phyloP scores from a whole-genome alignment of 306 rosid species.

The Gastrolobium villosum region DNA sequence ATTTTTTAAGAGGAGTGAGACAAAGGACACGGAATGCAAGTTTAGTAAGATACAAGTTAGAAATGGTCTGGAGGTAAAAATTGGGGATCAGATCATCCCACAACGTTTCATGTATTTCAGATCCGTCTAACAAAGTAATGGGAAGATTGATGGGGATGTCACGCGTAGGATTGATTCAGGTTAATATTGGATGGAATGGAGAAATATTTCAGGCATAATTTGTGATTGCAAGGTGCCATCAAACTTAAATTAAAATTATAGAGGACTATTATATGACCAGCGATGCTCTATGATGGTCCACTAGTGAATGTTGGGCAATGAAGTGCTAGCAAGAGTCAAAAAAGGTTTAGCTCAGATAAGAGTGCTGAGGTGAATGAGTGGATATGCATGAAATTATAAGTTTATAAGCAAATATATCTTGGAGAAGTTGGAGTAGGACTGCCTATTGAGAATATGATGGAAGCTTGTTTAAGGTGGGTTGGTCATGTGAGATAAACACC shows the following conservation, averaged over 20 bases:
- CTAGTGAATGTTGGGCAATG: neutral
- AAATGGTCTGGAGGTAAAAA: slow-evolving; percentile 1
- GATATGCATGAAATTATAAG: neutral
- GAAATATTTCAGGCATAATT: neutral
- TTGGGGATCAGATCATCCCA: slow-evolving; percentile 9
- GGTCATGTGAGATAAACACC: neutral
- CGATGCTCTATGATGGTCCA: slow-evolving; percentile 4
- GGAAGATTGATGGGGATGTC: neutral
- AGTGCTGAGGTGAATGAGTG: neutral
- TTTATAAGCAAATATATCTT: neutral
- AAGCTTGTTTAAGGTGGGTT: neutral
- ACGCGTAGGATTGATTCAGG: no score
- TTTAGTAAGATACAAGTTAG: neutral
- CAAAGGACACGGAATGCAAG: no score
- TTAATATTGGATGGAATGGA: neutral
- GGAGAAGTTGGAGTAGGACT: neutral
- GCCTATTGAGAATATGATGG: slow-evolving; percentile 8
- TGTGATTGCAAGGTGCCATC: neutral
- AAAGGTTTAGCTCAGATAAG: neutral
- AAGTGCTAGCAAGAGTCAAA: slow-evolving; percentile 22
- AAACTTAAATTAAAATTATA: slow-evolving; percentile 5
- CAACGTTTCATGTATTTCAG: no score
- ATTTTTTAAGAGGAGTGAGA: no score
- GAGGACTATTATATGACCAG: neutral
- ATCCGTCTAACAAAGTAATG: neutral